Conservation (phyloP, 805 yeast genomes). For the Kodamaea leandrae region DNA sequence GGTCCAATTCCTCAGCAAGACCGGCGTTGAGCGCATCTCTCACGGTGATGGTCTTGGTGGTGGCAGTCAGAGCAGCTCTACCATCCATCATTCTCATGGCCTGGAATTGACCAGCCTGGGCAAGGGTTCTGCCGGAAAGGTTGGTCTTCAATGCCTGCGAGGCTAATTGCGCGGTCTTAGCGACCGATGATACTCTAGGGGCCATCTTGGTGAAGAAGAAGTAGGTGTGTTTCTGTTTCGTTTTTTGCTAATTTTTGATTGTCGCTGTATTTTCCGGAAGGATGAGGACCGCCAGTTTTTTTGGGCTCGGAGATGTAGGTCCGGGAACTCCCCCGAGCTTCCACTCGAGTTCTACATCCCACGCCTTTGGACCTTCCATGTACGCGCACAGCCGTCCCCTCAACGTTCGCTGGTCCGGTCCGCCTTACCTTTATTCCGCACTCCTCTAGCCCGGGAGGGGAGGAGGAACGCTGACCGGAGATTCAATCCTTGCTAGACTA, state of each 20-base stretch:
- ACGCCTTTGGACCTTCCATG: too few relatives aligned
- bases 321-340: slow-evolving; percentile 13
- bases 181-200: slow-evolving; percentile 34
- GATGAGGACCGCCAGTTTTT: slow-evolving; percentile 29
- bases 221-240: slow-evolving; percentile 4
- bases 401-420: too few relatives aligned
- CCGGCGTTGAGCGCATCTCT: slow-evolving; percentile 97
- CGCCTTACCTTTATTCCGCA: too few relatives aligned
- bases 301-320: slow-evolving; percentile 17
- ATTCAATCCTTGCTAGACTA: too few relatives aligned
- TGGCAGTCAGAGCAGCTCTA: slow-evolving; percentile 42
- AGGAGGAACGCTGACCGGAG: too few relatives aligned
- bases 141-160: slow-evolving; percentile 30
- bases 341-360: too few relatives aligned
- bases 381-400: too few relatives aligned
- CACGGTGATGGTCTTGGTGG: slow-evolving; percentile 71
- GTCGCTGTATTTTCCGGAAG: slow-evolving; percentile 20
- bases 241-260: slow-evolving; percentile 2
- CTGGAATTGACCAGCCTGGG: slow-evolving; percentile 33
- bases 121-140: slow-evolving; percentile 16
- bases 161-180: slow-evolving; percentile 44
- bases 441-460: too few relatives aligned
- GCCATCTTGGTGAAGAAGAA: slow-evolving; percentile 16
- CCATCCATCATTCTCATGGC: slow-evolving; percentile 34
- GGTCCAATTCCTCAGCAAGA: slow-evolving; percentile 94